Conservation (phyloP, 495 filamentous ascomycete genomes). For the Penicillium simplicissimum region DNA sequence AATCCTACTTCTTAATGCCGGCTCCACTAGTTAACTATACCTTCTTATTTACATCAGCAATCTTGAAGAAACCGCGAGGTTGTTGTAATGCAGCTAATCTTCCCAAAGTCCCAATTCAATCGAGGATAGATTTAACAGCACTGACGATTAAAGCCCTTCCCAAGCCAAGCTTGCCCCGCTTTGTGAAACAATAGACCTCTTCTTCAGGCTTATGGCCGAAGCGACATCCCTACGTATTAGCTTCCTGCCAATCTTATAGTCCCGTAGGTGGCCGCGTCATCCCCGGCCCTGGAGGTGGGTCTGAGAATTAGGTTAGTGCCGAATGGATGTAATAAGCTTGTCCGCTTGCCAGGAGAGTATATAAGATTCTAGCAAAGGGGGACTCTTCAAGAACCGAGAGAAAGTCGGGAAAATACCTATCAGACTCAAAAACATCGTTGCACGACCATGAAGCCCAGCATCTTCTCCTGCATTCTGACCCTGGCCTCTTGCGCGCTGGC, state of each 20-base stretch:
- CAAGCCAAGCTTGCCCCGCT: neutral
- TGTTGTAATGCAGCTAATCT: no score
- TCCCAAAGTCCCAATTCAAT: no score
- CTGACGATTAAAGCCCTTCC: no score
- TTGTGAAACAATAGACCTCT: neutral
- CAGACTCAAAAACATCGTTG: no score
- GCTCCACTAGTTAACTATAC: neutral
- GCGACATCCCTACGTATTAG: neutral
- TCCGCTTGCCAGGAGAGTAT: neutral
- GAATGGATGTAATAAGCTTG: constrained; percentile 2
- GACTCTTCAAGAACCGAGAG: neutral
- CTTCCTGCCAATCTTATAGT: constrained; percentile 3
- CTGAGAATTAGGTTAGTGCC: neutral
- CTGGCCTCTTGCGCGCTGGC: constrained; percentile 8
- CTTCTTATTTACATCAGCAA: neutral
- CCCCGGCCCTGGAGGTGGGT: neutral
- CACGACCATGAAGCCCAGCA: constrained; percentile 16
- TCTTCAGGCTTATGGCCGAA: neutral
- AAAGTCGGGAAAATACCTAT: no score
- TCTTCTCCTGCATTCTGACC: constrained; percentile 8
- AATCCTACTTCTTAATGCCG: neutral
- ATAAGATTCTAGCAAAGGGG: neutral
- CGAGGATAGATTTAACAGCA: no score
- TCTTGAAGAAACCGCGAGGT: no score
- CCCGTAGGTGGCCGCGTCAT: constrained; percentile 8